Evolutionary conservation across 2,329 filamentous ascomycete species (phyloP).

Genomic region (Metarhizium anisopliae): DNA sequence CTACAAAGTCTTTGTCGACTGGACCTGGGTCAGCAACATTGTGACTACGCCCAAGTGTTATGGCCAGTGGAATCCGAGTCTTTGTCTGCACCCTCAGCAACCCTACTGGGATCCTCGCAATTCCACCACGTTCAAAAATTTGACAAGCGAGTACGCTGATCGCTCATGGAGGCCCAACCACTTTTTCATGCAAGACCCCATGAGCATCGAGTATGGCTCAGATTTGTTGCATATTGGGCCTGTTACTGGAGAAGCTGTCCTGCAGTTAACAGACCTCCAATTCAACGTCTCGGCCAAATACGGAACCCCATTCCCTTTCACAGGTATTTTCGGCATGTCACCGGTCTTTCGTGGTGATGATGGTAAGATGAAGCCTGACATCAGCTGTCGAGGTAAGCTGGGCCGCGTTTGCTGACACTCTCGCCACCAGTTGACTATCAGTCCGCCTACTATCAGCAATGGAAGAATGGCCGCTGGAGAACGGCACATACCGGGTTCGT

Average conservation of each 20-base stretch:
- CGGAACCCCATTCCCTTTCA: conserved; percentile 8
- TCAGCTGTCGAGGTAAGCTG: background rate
- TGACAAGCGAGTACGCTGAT: conserved; percentile 5
- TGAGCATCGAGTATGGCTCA: conserved; percentile 9
- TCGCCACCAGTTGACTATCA: conserved; percentile 2
- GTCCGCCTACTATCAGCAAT: conserved; percentile 12
- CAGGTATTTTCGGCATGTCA: conserved; percentile 9
- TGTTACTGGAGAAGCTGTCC: conserved; percentile 3
- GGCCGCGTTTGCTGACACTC: background rate
- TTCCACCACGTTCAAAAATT: conserved; percentile 7
- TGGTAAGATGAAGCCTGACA: conserved; percentile 2
- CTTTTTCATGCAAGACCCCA: conserved; percentile 11
- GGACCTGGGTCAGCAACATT: conserved; percentile 13
- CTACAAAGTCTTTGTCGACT: conserved; percentile 11
- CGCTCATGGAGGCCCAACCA: conserved; percentile 12
- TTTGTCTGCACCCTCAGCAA: conserved; percentile 8
- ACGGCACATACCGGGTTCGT: conserved; percentile 9
- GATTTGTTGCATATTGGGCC: conserved; percentile 9
- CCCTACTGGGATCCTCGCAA: conserved; percentile 8
- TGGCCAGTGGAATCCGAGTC: conserved; percentile 4
- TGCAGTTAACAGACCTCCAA: conserved; percentile 9
- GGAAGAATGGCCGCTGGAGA: conserved; percentile 9
- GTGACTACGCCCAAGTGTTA: conserved; percentile 10
- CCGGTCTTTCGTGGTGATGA: conserved; percentile 9
- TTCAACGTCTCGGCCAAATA: conserved; percentile 6